Evolutionary conservation across 345 rosid species (phyloP).

Genomic region (Brassica rapa): DNA sequence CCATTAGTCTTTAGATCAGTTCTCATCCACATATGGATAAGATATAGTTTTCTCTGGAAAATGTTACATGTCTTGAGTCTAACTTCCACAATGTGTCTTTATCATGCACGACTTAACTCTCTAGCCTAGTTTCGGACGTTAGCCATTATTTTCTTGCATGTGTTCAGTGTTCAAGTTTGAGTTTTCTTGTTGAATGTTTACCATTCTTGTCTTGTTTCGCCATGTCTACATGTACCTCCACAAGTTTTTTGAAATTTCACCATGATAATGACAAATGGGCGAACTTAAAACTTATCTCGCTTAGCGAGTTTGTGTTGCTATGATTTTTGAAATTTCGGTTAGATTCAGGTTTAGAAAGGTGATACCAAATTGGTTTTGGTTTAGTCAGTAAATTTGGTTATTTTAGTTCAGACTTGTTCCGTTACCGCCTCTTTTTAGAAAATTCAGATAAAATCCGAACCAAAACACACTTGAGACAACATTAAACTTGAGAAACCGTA

Average conservation of each 20-base stretch:
- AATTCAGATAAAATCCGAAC: neutral
- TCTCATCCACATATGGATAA: neutral
- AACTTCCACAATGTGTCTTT: constrained; percentile 12
- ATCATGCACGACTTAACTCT: neutral
- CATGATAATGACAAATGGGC: neutral
- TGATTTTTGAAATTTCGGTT: neutral
- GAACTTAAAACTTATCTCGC: neutral
- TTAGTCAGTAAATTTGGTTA: neutral
- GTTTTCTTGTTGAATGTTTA: constrained; percentile 13
- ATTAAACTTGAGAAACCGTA: constrained; percentile 7
- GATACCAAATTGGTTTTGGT: neutral
- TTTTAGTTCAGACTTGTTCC: neutral
- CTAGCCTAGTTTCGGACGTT: constrained; percentile 2
- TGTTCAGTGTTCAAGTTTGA: neutral
- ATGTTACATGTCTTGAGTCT: neutral
- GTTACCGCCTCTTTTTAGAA: neutral
- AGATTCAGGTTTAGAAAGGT: neutral
- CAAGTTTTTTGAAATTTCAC: neutral
- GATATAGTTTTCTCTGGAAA: neutral
- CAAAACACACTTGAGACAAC: constrained; percentile 7
- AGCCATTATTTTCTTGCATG: constrained; percentile 8
- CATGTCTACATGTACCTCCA: neutral
- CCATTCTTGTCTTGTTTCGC: constrained; percentile 14
- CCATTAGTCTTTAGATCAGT: neutral
- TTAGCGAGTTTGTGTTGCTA: neutral